A percentile compares a stretch with the other conserved stretches of the same genome.
Conservation (phyloP, 2,329 filamentous ascomycete genomes). For the Xylaria sp. region DNA sequence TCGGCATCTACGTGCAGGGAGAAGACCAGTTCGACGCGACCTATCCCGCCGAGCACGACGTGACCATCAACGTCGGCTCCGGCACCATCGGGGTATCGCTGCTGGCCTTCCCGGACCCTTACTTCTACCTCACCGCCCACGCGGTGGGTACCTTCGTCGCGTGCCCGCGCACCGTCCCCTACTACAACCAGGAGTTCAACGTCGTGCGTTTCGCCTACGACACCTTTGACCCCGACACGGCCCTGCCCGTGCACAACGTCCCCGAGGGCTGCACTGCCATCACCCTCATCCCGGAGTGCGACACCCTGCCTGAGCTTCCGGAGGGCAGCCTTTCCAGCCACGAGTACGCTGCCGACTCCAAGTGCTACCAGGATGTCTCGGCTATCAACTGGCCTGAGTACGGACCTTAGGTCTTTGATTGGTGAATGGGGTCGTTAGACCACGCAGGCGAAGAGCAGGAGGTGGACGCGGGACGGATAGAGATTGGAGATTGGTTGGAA, state of each 20-base stretch:
- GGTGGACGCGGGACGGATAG: not conserved
- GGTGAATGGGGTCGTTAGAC: not conserved
- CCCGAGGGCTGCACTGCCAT: conserved; percentile 57
- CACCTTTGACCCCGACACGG: conserved; percentile 29
- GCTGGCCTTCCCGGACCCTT: conserved; percentile 50
- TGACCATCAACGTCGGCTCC: conserved; percentile 51
- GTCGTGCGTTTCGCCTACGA: conserved; percentile 53
- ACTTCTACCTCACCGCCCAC: conserved; percentile 46
- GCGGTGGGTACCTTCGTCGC: conserved; percentile 53
- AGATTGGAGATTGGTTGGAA: not conserved
- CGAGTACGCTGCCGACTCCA: conserved; percentile 51
- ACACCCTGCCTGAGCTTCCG: conserved; percentile 51
- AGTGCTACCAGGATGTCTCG: conserved; percentile 56
- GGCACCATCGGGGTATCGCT: conserved; percentile 53
- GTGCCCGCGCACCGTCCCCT: conserved; percentile 56
- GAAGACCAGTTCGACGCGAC: conserved; percentile 37
- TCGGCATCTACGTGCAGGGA: conserved; percentile 50
- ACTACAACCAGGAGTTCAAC: conserved; percentile 54
- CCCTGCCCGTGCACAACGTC: conserved; percentile 41
- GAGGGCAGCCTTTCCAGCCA: conserved; percentile 53
- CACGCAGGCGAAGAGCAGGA: not conserved
- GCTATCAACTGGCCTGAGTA: conserved; percentile 53
- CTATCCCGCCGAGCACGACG: conserved; percentile 43
- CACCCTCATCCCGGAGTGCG: conserved; percentile 57
- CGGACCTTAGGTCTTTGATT: conserved; percentile 23